Conservation (phyloP, 768 basidiomycete species). For the Gloeopeniophorella convolvens region DNA sequence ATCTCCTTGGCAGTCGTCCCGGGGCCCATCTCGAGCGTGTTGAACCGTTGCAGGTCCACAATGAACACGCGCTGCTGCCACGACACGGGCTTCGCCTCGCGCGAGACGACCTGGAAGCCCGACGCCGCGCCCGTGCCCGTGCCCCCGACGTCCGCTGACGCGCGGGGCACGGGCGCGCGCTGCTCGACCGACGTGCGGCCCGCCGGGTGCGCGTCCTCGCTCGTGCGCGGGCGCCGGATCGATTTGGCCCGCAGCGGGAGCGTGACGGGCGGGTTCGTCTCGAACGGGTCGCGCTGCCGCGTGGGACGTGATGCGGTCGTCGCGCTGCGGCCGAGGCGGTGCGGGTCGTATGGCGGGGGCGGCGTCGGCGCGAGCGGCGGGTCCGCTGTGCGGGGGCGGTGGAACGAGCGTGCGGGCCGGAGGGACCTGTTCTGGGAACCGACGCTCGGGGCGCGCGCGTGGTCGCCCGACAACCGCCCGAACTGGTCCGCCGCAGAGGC, state of each 20-base stretch:
- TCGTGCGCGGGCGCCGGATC: conserved; percentile 21
- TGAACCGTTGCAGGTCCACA: conserved; percentile 67
- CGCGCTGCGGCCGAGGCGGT: conserved; percentile 12
- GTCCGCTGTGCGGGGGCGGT: conserved; percentile 37
- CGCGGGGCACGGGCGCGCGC: conserved; percentile 34
- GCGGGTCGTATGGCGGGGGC: not conserved
- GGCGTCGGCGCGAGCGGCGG: conserved; percentile 14
- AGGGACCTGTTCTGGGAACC: conserved; percentile 28
- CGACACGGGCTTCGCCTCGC: conserved; percentile 21
- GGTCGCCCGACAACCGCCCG: conserved; percentile 24
- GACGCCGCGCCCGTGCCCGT: conserved; percentile 13
- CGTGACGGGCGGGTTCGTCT: conserved; percentile 16
- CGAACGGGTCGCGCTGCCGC: conserved; percentile 30
- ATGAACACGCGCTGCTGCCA: conserved; percentile 73
- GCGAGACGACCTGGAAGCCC: not conserved
- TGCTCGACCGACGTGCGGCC: conserved; percentile 19
- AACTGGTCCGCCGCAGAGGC: conserved; percentile 1
- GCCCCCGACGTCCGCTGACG: conserved; percentile 29
- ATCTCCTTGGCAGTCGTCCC: conserved; percentile 70
- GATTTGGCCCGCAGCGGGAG: not conserved
- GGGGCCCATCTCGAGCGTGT: conserved; percentile 63
- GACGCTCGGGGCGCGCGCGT: conserved; percentile 8
- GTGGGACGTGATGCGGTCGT: conserved; percentile 25
- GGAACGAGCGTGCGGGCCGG: conserved; percentile 56
- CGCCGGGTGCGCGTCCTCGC: conserved; percentile 22